Evolutionary conservation across 2,329 filamentous ascomycete genomes (phyloP).

Genomic region (Diaporthe citriasiana): DNA sequence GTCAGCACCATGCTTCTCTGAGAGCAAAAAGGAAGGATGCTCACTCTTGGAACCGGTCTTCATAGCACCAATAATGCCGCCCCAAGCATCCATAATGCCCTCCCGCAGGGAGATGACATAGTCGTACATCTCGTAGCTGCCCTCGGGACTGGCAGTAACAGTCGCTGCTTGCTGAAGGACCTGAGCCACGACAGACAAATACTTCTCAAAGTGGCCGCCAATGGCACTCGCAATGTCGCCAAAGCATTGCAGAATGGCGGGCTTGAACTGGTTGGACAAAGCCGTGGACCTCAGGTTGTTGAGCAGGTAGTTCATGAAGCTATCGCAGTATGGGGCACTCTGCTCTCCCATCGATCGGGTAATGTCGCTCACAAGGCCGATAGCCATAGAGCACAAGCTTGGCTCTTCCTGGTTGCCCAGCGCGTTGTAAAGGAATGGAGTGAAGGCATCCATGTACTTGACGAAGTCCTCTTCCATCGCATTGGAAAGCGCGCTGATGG

Average conservation of each 20-base stretch:
- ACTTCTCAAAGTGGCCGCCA: constrained; percentile 90
- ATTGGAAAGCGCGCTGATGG: constrained; percentile 91
- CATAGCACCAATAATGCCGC: constrained; percentile 95
- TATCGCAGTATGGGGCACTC: constrained; percentile 94
- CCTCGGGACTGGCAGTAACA: constrained; percentile 83
- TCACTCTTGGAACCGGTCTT: constrained; percentile 83
- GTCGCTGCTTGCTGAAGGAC: constrained; percentile 93
- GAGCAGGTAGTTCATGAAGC: constrained; percentile 97
- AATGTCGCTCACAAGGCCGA: constrained; percentile 96
- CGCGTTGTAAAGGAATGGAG: constrained; percentile 92
- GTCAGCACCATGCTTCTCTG: constrained; percentile 47
- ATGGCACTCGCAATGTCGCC: constrained; percentile 98
- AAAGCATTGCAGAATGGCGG: constrained; percentile 97
- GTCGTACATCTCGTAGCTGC: constrained; percentile 95
- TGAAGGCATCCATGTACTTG: constrained; percentile 98
- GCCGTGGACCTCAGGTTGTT: constrained; percentile 88
- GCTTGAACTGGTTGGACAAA: constrained; percentile 97
- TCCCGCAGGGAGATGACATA: constrained; percentile 96
- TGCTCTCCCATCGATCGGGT: constrained; percentile 90
- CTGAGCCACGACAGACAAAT: constrained; percentile 91
- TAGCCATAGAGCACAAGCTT: constrained; percentile 94
- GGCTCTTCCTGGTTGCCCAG: constrained; percentile 96
- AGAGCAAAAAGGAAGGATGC: constrained; percentile 49
- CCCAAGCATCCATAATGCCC: constrained; percentile 99
- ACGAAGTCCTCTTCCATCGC: constrained; percentile 92